Conservation (phyloP, 306 rosid species). For the Elaeagnus macrophylla region DNA sequence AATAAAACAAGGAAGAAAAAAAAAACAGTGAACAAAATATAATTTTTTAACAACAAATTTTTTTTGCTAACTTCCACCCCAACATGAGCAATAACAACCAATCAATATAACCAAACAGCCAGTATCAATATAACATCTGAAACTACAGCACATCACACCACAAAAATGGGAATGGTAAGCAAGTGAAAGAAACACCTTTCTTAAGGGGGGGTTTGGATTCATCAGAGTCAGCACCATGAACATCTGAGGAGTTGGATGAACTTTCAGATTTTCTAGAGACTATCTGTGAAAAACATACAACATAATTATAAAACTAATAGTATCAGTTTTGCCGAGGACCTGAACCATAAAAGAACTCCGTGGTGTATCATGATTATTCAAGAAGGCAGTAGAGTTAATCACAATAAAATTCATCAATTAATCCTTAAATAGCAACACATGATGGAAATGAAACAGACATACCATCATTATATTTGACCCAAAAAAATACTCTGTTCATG, state of each 20-base stretch:
- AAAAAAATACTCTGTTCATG: too few species aligned
- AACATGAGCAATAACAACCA: background rate
- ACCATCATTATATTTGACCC: background rate
- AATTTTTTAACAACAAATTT: too few species aligned
- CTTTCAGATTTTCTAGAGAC: slow-evolving; percentile 40
- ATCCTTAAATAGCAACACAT: too few species aligned
- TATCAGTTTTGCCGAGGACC: too few species aligned
- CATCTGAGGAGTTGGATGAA: slow-evolving; percentile 40
- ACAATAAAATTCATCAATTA: too few species aligned
- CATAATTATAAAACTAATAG: background rate
- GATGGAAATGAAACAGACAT: background rate
- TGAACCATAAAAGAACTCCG: too few species aligned
- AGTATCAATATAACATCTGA: background rate
- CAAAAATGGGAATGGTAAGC: background rate
- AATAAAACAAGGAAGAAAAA: background rate
- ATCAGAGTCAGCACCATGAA: slow-evolving; percentile 45
- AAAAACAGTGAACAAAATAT: background rate
- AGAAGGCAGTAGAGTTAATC: too few species aligned
- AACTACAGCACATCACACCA: background rate
- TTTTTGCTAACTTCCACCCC: too few species aligned
- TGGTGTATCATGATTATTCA: too few species aligned
- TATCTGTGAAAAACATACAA: slow-evolving; percentile 34
- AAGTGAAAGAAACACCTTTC: slow-evolving; percentile 49
- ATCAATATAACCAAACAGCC: background rate
- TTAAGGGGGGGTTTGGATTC: slow-evolving; percentile 45